Base-by-base conservation (phyloP, 352 stramenopile genomes). In the Thalassiosira allenii region DNA sequence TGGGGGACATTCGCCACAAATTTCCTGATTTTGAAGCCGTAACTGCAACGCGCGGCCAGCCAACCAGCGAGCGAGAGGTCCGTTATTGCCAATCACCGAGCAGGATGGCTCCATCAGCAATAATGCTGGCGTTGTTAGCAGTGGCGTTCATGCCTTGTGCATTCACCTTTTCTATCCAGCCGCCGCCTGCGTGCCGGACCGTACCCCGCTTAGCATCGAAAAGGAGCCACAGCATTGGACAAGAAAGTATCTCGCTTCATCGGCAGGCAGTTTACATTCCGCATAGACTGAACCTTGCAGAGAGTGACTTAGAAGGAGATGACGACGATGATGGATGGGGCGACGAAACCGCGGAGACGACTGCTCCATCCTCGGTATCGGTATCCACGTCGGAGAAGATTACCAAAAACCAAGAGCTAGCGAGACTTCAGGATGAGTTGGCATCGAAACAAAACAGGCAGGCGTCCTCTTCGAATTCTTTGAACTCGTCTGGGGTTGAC, bases 381-480 rank as follows among this genome's bases (percentile, higher is more conserved):
- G n/a, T 14, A 30, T 14, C 43, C n/a, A 44, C 41, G 22, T 61
- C 25, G 20, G 47, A 58, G n/a, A 57, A 61, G 49, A 47, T 52
- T 32, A 63, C 70, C 25, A 72, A 66, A 72, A 72, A 40, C 27
- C 22, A 51, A 63, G 70, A 79, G 56, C 34, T 79, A 34, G 49
- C 49, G 29, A 54, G 12, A 1, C 33, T 79, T 11, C 70, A 65
- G 20, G 37, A 71, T 49, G 58, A 72, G 40, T 43, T 70, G 23
- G 25, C 49, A 29, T 56, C 29, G 8, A 71, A 63, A 56, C 44
- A 62, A 66, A 68, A 44, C 20, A 27, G 20, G 0, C n/a, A 49
- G 22, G 23, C 1, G 14, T 56, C 47, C 17, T 29, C 47, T 56
- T 29, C 49, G n/a, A 4, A 34, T n/a, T n/a, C n/a, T n/a, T n/a